phyloP scores from a whole-genome alignment of 202 grass and related monocot species.

The Hordeum pubiflorum region DNA sequence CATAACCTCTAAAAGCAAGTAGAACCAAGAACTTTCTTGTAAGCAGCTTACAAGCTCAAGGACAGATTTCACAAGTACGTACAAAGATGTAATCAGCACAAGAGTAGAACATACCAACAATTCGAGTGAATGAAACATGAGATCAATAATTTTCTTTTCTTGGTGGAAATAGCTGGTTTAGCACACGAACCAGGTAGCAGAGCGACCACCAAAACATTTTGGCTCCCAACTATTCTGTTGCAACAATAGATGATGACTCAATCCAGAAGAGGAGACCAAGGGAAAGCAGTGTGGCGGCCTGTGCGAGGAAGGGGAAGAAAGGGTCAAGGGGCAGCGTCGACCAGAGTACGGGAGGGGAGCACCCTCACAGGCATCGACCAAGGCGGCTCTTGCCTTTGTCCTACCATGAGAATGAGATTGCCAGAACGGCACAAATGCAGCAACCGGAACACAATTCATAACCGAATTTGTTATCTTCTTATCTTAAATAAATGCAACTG shows the following conservation, averaged over 20 bases:
- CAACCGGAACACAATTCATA: too few species aligned
- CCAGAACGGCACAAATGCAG: too few species aligned
- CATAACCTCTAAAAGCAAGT: constrained; percentile 10
- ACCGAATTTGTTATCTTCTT: too few species aligned
- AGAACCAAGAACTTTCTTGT: neutral
- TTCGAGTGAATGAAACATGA: constrained; percentile 61
- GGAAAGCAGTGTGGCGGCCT: too few species aligned
- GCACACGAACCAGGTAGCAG: constrained; percentile 64
- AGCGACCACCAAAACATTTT: constrained; percentile 54
- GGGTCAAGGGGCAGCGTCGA: too few species aligned
- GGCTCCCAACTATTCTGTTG: constrained; percentile 68
- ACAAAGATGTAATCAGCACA: neutral
- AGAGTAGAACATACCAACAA: constrained; percentile 34
- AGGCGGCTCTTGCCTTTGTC: too few species aligned
- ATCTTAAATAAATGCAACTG: neutral
- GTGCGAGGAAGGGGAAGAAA: too few species aligned
- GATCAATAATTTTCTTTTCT: constrained; percentile 51
- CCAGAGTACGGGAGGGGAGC: too few species aligned
- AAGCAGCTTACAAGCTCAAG: constrained; percentile 10
- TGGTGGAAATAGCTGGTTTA: constrained; percentile 60
- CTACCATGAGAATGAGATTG: too few species aligned
- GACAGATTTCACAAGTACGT: neutral
- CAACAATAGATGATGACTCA: constrained; percentile 72
- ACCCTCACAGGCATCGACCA: too few species aligned
- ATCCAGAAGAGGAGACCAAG: constrained; percentile 44